Evolutionary conservation across 2,329 filamentous ascomycete species (phyloP), one percentile per base, ranked within the genome.

Genomic region (Arachnopeziza araneosa): DNA sequence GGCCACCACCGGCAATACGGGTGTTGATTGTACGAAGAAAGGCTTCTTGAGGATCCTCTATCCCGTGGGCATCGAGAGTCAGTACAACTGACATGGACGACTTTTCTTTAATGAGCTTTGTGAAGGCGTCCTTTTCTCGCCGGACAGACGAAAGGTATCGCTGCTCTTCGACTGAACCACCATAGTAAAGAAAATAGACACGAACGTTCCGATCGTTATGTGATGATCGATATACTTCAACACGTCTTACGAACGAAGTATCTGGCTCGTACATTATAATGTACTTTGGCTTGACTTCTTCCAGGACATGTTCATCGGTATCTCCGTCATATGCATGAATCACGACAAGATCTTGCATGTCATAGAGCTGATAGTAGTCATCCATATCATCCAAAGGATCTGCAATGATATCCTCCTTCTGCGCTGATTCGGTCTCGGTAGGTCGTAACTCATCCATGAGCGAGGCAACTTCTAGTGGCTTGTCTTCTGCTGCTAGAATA

Each of bases 241-340:
- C 89, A 48, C 93, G 83, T 17, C 95, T 86, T 69, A 98, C 96
- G 73, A 99, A 99, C 2, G 93, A 87, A 2, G 93, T 86, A 66
- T 98, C 92, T 0, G 95, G 93, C 72, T 98, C 95, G 74, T 97
- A 99, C 95, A 99, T 98, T 76, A 99, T 89, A 61, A 99, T 91
- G 74, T 97, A 97, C 62, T 90, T 87, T 36, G 95, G 95, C 70
- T 90, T 92, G 60, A 95, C 82, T 75, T 99, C 95, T 73, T 99
- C 93, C 1, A 99, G 82, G n/a, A 98, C 83, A 72, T 96, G 91
- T 72, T 98, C 95, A 73, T 99, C 95, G 78, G 93, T 89, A 72
- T 98, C 95, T 12, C 93, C 93, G 61, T 96, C 92, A 72, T 96
- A 99, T 1, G 95, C 89, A 73, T 98, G 95, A 21, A 98, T 81